Base-by-base conservation (phyloP, 2,329 filamentous ascomycete genomes). In the Pseudomassariella vexata region DNA sequence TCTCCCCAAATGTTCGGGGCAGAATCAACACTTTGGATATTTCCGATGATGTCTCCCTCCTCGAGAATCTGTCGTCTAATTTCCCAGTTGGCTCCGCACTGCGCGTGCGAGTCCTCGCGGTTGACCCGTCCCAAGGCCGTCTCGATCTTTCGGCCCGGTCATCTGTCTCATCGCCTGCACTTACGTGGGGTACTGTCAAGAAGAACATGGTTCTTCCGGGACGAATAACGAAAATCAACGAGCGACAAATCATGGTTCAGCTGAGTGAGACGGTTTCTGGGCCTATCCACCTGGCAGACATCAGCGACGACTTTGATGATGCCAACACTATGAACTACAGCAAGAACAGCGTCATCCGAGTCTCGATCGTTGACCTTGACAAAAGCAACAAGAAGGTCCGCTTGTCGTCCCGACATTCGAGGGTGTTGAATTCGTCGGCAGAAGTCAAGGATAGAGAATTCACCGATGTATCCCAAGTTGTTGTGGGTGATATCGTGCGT, bases 11-110 rank as follows among this genome's bases (percentile, higher is more conserved):
- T 32, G 79, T 98, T 11, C 81, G 89, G 37, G 92, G 92, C 35
- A 79, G 88, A 30, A 76, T 98, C 35, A 78, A 79, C 33, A 73
- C 83, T 40, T 78, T 92, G 56, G 89, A 96, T 50, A 76, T 92
- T 7, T 88, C 87, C 0, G 85, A 95, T 48, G 88, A 96, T 55
- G 64, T 94, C 28, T 84, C 87, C 6, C 70, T 85, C 34, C 66
- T 95, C 21, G 76, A 81, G 19, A 76, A 95, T 47, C 63, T 95
- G 3, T 71, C 79, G 28, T 72, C 76, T 41, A 85, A 86, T 57
- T 96, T 94, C 57, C 90, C 92, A 1, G 59, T 95, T 23, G 92
- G 92, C n/a, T 92, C 84, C 27, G 92, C 88, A 5, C 60, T 98
- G 26, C 82, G 78, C 53, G 85, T 89, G 9, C 79, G 79, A 17